Evolutionary conservation across 2,329 filamentous ascomycete genomes (phyloP).

Genomic region (Hypoxylon sp.): DNA sequence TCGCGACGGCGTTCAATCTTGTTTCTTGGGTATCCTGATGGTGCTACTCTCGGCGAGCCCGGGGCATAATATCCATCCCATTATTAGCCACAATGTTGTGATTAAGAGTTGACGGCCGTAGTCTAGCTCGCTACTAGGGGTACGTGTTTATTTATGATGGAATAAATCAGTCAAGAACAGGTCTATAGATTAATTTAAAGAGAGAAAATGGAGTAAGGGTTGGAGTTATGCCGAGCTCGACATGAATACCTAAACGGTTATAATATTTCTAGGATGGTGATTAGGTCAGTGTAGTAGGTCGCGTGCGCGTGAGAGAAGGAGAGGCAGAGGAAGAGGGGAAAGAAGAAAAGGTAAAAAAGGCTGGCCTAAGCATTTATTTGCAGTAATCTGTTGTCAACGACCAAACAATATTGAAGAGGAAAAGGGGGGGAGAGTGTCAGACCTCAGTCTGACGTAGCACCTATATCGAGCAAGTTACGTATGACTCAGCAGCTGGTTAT

Average conservation of each 20-base stretch:
- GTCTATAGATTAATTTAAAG: neutral
- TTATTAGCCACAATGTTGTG: neutral
- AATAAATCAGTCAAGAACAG: neutral
- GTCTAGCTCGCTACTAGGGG: neutral
- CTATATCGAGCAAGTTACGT: neutral
- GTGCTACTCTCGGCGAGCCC: neutral
- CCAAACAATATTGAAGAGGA: neutral
- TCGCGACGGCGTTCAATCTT: neutral
- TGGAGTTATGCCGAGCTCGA: neutral
- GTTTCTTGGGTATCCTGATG: neutral
- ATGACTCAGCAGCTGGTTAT: neutral
- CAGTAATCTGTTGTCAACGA: neutral
- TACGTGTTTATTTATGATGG: neutral
- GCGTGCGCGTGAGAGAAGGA: neutral
- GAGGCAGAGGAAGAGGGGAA: neutral
- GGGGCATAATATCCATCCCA: neutral
- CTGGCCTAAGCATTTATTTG: neutral
- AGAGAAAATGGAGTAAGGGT: neutral
- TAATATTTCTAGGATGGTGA: neutral
- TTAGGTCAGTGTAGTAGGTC: neutral
- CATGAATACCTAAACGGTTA: neutral
- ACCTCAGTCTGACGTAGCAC: neutral
- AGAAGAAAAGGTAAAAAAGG: neutral
- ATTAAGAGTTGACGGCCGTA: neutral
- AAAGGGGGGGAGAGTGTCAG: neutral